Base-by-base conservation (phyloP, 2,329 filamentous ascomycete species). In the Sarocladium brachiariae region DNA sequence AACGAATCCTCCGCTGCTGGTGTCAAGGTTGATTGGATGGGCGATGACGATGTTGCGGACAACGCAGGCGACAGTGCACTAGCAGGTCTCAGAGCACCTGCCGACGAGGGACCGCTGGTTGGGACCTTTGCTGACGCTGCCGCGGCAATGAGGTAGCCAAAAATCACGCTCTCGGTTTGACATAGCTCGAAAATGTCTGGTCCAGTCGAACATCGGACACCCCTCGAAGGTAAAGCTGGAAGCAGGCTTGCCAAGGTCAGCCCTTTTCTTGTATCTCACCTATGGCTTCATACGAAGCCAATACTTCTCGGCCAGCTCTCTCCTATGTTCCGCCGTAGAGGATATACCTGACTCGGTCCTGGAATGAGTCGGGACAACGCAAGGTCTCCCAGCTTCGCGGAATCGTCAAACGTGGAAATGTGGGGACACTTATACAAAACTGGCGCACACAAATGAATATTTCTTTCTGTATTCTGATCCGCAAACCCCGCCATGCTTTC, bases 101-200 rank as follows among this genome's bases (percentile, higher is more conserved):
- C 61, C 23, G 64, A 66, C 25, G 61, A 61, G 10, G 65, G 61
- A 13, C 71, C 75, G 41, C 71, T 83, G 35, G 77, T 82, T 13
- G 78, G 79, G 38, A 81, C 78, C 14, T 83, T 83, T 67, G 74
- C 76, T 39, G 79, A 82, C 59, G 79, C 78, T 19, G 77, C 76
- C 19, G 73, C 73, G 10, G 75, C 73, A 2, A 76, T 77, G 67
- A 68, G 69, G 59, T 66, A 47, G 43, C 39, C 14, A 13, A 30
- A 13, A 21, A 5, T 9, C 10, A 21, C 9, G 18, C 10, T 19
- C 37, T 24, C 37, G 10, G 18, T 14, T 5, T n/a, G 16, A 14
- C 6, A n/a, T 18, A 7, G 6, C 11, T n/a, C 6, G 34, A n/a
- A n/a, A n/a, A n/a, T n/a, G n/a, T n/a, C n/a, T n/a, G n/a, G n/a